Conservation (phyloP, 768 basidiomycete genomes). For the Pulveroboletus frians region DNA sequence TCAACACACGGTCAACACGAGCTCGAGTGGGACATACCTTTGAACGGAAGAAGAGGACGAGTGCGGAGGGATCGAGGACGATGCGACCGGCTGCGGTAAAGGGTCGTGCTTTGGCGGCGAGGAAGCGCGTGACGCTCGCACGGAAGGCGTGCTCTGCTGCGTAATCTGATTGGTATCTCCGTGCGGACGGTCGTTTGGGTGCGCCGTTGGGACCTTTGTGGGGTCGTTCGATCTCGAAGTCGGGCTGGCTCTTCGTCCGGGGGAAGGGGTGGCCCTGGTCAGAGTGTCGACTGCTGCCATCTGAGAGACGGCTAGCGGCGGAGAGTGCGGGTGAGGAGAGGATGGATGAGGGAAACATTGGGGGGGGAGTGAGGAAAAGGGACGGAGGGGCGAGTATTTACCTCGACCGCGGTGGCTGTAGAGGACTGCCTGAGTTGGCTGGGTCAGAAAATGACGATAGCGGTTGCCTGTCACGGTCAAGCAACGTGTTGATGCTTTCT, state of each 20-base stretch:
- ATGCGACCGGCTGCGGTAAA: slow-evolving; percentile 66
- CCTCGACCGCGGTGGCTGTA: slow-evolving; percentile 32
- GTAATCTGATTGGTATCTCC: slow-evolving; percentile 39
- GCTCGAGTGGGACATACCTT: slow-evolving; percentile 43
- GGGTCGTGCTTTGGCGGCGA: slow-evolving; percentile 55
- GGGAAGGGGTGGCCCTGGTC: slow-evolving; percentile 31
- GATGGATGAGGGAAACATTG: slow-evolving; percentile 28
- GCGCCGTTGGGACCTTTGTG: slow-evolving; percentile 31
- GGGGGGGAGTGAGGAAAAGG: slow-evolving; percentile 12
- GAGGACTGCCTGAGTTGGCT: slow-evolving; percentile 28
- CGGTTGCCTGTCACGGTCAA: slow-evolving; percentile 29
- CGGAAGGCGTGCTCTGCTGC: slow-evolving; percentile 51
- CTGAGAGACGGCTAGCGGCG: slow-evolving; percentile 37
- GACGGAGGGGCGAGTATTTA: slow-evolving; percentile 26
- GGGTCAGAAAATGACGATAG: slow-evolving; percentile 24
- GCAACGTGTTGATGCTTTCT: slow-evolving; percentile 32
- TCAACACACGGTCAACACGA: not conserved
- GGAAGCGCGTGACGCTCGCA: slow-evolving; percentile 49
- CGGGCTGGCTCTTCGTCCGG: slow-evolving; percentile 41
- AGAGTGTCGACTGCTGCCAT: slow-evolving; percentile 33
- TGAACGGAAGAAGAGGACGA: slow-evolving; percentile 74
- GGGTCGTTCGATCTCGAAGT: slow-evolving; percentile 65
- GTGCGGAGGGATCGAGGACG: slow-evolving; percentile 59
- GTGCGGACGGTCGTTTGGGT: slow-evolving; percentile 30
- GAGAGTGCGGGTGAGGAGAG: slow-evolving; percentile 31